Evolutionary conservation across 2,329 filamentous ascomycete genomes (phyloP).

Genomic region (Aspergillus ruber): DNA sequence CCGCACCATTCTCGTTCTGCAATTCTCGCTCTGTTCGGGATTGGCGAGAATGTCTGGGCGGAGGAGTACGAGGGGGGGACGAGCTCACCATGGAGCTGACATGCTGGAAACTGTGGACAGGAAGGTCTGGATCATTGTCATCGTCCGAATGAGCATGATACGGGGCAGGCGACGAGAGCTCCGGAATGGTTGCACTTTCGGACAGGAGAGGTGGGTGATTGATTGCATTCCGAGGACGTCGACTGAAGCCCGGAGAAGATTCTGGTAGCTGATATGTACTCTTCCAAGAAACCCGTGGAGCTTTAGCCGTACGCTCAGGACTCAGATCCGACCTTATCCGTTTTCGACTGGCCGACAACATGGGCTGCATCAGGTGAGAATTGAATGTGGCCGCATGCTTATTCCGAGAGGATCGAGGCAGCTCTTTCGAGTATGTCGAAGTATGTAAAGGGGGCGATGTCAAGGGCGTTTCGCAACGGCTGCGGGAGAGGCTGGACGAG

Average conservation of each 20-base stretch:
- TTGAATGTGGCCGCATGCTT: slow-evolving; percentile 41
- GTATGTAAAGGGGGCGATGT: slow-evolving; percentile 82
- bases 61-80: slow-evolving; percentile 83
- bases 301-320: slow-evolving; percentile 51
- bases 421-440: slow-evolving; percentile 75
- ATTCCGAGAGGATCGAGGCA: slow-evolving; percentile 51
- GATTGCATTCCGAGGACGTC: slow-evolving; percentile 64
- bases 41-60: slow-evolving; percentile 50
- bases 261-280: slow-evolving; percentile 68
- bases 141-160: slow-evolving; percentile 49
- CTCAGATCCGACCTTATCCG: slow-evolving; percentile 62
- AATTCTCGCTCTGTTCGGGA: slow-evolving; percentile 45
- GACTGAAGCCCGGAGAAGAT: slow-evolving; percentile 78
- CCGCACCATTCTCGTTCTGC: slow-evolving; percentile 71
- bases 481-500: slow-evolving; percentile 73
- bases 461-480: slow-evolving; percentile 44
- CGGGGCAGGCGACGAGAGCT: slow-evolving; percentile 48
- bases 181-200: slow-evolving; percentile 64
- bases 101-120: slow-evolving; percentile 43
- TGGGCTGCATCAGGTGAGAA: slow-evolving; percentile 36
- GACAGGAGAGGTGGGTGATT: slow-evolving; percentile 60
- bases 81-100: slow-evolving; percentile 55
- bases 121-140: slow-evolving; percentile 77
- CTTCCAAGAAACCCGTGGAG: slow-evolving; percentile 64
- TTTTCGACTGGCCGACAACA: slow-evolving; percentile 53